Evolutionary conservation across 257 asterid genomes (phyloP).

Genomic region (Linderniella brevidens): DNA sequence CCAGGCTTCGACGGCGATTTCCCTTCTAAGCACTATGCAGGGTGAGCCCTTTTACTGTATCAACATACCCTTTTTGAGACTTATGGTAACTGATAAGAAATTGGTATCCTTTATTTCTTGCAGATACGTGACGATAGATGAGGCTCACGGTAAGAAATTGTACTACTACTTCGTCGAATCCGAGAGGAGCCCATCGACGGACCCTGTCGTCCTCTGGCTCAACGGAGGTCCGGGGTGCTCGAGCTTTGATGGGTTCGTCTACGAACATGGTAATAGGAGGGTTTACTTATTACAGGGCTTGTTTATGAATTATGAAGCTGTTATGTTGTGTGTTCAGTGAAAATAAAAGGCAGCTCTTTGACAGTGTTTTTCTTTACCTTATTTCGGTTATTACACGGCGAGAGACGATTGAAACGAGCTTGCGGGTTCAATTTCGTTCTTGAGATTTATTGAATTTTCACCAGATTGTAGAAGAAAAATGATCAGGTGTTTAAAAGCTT

Average conservation of each 20-base stretch:
- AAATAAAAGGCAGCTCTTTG: no score
- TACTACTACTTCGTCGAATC: conserved; percentile 84
- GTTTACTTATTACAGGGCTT: no score
- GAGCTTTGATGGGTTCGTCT: conserved; percentile 92
- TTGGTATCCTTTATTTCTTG: background rate
- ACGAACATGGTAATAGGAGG: conserved; percentile 74
- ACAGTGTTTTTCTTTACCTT: no score
- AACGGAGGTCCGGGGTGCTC: conserved; percentile 99
- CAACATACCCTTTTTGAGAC: no score
- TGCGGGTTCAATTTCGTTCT: no score
- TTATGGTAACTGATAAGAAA: no score
- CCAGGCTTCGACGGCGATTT: conserved; percentile 70
- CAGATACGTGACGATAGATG: conserved; percentile 67
- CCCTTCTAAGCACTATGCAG: conserved; percentile 83
- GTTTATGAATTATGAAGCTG: no score
- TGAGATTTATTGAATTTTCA: background rate
- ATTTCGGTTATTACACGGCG: no score
- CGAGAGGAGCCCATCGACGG: conserved; percentile 47
- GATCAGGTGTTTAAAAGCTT: no score
- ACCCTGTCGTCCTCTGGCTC: conserved; percentile 92
- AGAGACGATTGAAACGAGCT: no score
- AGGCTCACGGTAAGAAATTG: conserved; percentile 49
- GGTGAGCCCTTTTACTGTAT: conserved; percentile 21
- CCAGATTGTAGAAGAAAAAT: background rate
- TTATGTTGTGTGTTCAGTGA: background rate